Base-by-base conservation (phyloP, 2,329 filamentous ascomycete species). In the Exophiala mesophila region DNA sequence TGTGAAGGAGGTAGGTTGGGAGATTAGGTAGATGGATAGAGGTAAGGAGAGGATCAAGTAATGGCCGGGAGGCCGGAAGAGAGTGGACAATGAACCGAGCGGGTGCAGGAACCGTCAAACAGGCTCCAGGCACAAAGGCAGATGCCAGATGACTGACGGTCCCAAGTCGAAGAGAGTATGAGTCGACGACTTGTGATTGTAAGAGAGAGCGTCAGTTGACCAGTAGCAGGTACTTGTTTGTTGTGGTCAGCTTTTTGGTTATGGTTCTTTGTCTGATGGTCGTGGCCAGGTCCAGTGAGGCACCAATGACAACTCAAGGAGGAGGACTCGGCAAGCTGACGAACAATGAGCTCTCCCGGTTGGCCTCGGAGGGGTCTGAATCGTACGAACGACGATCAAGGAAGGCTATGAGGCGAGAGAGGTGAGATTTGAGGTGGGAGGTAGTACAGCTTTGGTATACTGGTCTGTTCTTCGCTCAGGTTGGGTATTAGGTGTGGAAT, bases 281-380 rank as follows among this genome's bases (percentile, higher is more conserved):
- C 12, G 23, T 6, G 23, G 7, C 23, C 6, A n/a, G n/a, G n/a
- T n/a, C n/a, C n/a, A n/a, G n/a, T n/a, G n/a, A n/a, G n/a, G n/a
- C n/a, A n/a, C n/a, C n/a, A n/a, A n/a, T n/a, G n/a, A n/a, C n/a
- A n/a, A n/a, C n/a, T n/a, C n/a, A n/a, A n/a, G n/a, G n/a, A n/a
- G 23, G 6, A 26, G 6, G 23, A 26, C 23, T 26, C 7, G 23
- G 23, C 23, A 36, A 28, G 40, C 40, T 30, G 35, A 31, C 23
- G 39, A 36, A 44, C 23, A 40, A 28, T 35, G 23, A 43, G 39
- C 38, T 49, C 46, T n/a, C n/a, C n/a, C n/a, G n/a, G n/a, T 26
- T 26, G 23, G 23, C 12, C 12, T 26, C 23, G 23, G 29, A 43
- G 10, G 35, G 32, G 43, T 44, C 45, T 43, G n/a, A n/a, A n/a